Percentiles rank a stretch among this genome's conserved stretches.
These are phyloP conservation scores for Kurtzmaniella quercitrusa DNA, from an alignment of 1,139 yeast species.

Conservation along the genomic window DNA sequence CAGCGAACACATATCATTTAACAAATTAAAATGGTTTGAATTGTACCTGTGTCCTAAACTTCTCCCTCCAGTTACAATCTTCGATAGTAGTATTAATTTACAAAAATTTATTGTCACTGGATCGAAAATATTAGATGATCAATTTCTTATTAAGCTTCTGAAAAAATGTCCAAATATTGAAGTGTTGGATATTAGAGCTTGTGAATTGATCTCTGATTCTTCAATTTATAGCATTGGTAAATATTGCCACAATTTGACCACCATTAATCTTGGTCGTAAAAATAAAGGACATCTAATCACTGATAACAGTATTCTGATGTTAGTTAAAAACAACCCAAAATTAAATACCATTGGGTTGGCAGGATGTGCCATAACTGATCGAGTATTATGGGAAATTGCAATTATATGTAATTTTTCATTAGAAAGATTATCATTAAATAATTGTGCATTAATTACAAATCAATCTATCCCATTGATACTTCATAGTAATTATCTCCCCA, in stretches of 20 bases:
- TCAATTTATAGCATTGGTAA: constrained; percentile 66
- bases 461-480: constrained; percentile 63
- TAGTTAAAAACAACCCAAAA: constrained; percentile 50
- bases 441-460: constrained; percentile 65
- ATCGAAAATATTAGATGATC: constrained; percentile 60
- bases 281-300: constrained; percentile 64
- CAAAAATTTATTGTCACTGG: constrained; percentile 72
- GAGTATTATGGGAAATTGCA: constrained; percentile 77
- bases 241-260: constrained; percentile 50
- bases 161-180: constrained; percentile 56
- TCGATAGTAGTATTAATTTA: constrained; percentile 39
- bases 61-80: constrained; percentile 45
- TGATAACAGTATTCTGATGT: constrained; percentile 58
- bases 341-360: constrained; percentile 81
- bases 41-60: constrained; percentile 78
- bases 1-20: constrained; percentile 31
- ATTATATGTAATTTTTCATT: constrained; percentile 49
- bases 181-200: constrained; percentile 76
- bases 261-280: constrained; percentile 79
- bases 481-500: constrained; percentile 49
- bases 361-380: constrained; percentile 78
- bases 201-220: constrained; percentile 71
- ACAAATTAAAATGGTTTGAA: constrained; percentile 62
- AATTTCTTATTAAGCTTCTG: constrained; percentile 48
- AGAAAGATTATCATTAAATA: constrained; percentile 72